phyloP scores from a whole-genome alignment of 2,329 filamentous ascomycete species.

The Pyrenophora tritici-repentis region DNA sequence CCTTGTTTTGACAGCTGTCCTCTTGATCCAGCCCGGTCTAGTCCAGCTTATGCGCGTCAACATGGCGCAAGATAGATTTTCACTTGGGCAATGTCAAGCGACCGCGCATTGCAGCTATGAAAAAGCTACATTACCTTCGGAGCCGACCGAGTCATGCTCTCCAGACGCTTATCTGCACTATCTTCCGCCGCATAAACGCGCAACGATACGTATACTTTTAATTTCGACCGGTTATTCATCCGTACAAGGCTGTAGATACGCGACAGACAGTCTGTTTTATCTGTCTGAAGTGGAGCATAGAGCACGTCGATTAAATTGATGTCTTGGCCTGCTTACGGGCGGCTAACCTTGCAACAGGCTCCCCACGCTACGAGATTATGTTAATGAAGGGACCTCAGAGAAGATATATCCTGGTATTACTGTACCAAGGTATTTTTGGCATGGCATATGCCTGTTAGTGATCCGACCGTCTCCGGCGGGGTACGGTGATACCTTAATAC shows the following conservation, averaged over 20 bases:
- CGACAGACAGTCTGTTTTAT: background rate
- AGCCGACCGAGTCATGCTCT: slow-evolving; percentile 1
- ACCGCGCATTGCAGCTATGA: slow-evolving; percentile 7
- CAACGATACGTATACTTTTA: slow-evolving; percentile 5
- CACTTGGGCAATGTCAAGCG: background rate
- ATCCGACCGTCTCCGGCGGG: too few species aligned
- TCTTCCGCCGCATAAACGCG: background rate
- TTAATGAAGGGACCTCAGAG: slow-evolving; percentile 3
- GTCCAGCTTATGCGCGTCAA: slow-evolving; percentile 4
- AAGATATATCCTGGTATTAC: background rate
- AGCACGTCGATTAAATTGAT: too few species aligned
- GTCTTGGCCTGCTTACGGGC: too few species aligned
- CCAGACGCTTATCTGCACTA: slow-evolving; percentile 5
- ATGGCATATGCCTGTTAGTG: background rate
- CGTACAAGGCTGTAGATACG: slow-evolving; percentile 5
- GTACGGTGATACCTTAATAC: background rate
- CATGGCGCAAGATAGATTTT: background rate
- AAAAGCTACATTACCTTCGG: background rate
- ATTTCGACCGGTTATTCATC: slow-evolving; percentile 10
- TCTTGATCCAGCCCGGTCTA: background rate
- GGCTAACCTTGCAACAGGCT: too few species aligned
- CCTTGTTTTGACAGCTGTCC: slow-evolving; percentile 4
- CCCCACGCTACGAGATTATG: background rate
- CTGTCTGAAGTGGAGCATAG: too few species aligned
- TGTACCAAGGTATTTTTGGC: slow-evolving; percentile 6